These are phyloP conservation scores for Pseudogymnoascus sp. DNA, from an alignment of 2,329 filamentous ascomycete genomes.

Conservation along the genomic window DNA sequence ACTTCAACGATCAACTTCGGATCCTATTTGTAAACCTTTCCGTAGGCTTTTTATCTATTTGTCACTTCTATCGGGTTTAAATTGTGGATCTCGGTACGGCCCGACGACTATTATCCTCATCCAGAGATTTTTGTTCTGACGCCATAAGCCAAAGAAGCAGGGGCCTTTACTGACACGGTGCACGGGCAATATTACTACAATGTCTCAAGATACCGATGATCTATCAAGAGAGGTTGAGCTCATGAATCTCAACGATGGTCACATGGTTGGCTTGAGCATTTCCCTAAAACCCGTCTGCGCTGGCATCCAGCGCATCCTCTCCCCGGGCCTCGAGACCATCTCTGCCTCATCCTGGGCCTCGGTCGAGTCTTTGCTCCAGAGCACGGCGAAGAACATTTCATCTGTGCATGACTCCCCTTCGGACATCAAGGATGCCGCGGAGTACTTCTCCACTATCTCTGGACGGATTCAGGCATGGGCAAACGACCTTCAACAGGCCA, in stretches of 20 bases:
- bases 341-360: background rate
- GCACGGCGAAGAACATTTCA: constrained; percentile 1
- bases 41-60: background rate
- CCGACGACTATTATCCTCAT: constrained; percentile 7
- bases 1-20: background rate
- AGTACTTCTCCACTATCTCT: background rate
- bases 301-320: background rate
- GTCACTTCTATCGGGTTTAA: background rate
- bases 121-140: constrained; percentile 2
- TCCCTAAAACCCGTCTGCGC: background rate
- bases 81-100: constrained; percentile 5
- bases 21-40: background rate
- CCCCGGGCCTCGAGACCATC: background rate
- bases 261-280: constrained; percentile 5
- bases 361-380: background rate
- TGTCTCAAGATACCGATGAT: constrained; percentile 8
- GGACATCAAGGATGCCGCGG: background rate
- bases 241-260: constrained; percentile 1
- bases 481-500: constrained; percentile 1
- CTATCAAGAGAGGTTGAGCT: background rate
- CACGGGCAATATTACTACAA: background rate
- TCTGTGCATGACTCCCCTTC: background rate
- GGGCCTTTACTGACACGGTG: background rate
- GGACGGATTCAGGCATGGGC: background rate
- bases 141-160: background rate